Conservation (phyloP, 257 asterid genomes). For the Vinca minor region DNA sequence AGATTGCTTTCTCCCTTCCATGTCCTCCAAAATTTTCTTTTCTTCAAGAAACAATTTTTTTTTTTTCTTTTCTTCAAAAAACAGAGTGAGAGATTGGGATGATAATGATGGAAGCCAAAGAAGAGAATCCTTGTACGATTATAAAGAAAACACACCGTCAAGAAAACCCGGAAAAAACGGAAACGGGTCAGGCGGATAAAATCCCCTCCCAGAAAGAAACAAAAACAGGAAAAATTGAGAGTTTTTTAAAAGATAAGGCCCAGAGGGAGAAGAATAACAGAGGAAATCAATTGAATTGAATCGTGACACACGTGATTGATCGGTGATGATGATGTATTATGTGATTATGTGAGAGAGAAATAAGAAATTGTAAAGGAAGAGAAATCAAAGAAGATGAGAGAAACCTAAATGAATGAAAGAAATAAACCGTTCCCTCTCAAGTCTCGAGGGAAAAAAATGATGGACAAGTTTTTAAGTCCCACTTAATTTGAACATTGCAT, state of each 20-base stretch:
- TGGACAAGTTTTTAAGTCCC: too few relatives aligned
- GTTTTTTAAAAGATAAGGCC: background rate
- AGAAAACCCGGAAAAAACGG: too few relatives aligned
- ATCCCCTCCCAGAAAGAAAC: conserved; percentile 17
- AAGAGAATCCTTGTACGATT: conserved; percentile 20
- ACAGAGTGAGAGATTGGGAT: background rate
- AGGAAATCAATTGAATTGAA: too few relatives aligned
- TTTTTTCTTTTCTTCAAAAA: too few relatives aligned
- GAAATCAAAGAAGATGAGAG: conserved; percentile 18
- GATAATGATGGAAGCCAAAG: conserved; percentile 9
- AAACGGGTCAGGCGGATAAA: conserved; percentile 26
- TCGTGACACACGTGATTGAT: conserved; percentile 45
- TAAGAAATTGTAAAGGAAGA: conserved; percentile 19
- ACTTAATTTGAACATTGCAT: too few relatives aligned
- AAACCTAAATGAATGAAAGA: too few relatives aligned
- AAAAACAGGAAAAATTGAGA: conserved; percentile 7
- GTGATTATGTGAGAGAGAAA: conserved; percentile 10
- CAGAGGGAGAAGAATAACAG: conserved; percentile 10
- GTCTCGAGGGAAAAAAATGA: too few relatives aligned
- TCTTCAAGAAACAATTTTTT: too few relatives aligned
- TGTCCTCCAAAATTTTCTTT: conserved; percentile 11
- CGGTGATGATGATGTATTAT: conserved; percentile 17
- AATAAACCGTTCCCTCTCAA: too few relatives aligned
- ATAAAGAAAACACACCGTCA: too few relatives aligned
- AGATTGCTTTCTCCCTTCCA: conserved; percentile 62